These are phyloP conservation scores for Mycena chlorophos DNA, from an alignment of 768 basidiomycete genomes.

Conservation along the genomic window DNA sequence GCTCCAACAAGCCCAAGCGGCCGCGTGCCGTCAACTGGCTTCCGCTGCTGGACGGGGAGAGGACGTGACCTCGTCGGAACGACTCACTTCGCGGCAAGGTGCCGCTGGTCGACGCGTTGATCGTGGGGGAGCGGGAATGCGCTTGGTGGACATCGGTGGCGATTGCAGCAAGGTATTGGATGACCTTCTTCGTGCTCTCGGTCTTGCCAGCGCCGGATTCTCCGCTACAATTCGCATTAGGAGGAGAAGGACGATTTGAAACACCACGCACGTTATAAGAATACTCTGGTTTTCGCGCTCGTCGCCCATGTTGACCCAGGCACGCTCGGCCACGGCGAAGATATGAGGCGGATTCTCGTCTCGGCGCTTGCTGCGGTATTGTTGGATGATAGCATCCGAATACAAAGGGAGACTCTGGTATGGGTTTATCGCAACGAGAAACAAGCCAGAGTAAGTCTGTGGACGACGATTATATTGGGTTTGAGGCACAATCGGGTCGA, in stretches of 20 bases:
- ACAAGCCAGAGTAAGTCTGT: constrained; percentile 93
- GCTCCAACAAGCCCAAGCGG: constrained; percentile 84
- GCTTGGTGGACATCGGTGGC: constrained; percentile 78
- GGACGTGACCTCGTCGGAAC: constrained; percentile 53
- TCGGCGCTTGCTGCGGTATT: constrained; percentile 85
- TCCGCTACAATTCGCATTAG: constrained; percentile 53
- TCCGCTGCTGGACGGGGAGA: constrained; percentile 44
- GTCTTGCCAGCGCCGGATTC: constrained; percentile 99
- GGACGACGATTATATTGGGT: constrained; percentile 8
- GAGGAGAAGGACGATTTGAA: constrained; percentile 1
- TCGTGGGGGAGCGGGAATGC: constrained; percentile 67
- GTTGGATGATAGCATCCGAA: constrained; percentile 81
- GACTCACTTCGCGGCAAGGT: constrained; percentile 72
- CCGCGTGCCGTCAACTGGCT: constrained; percentile 61
- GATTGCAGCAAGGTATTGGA: constrained; percentile 97
- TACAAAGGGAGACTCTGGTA: constrained; percentile 92
- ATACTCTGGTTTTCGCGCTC: constrained; percentile 98
- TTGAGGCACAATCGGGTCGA: constrained; percentile 2
- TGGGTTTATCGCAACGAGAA: constrained; percentile 97
- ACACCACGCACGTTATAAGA: constrained; percentile 84
- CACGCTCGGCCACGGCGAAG: constrained; percentile 94
- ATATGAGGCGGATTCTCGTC: constrained; percentile 96
- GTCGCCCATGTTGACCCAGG: constrained; percentile 98
- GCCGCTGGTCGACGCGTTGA: constrained; percentile 54
- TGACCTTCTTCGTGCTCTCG: constrained; percentile 98